Conservation (phyloP, 2,329 filamentous ascomycete genomes). For the Neopestalotiopsis clavispora region DNA sequence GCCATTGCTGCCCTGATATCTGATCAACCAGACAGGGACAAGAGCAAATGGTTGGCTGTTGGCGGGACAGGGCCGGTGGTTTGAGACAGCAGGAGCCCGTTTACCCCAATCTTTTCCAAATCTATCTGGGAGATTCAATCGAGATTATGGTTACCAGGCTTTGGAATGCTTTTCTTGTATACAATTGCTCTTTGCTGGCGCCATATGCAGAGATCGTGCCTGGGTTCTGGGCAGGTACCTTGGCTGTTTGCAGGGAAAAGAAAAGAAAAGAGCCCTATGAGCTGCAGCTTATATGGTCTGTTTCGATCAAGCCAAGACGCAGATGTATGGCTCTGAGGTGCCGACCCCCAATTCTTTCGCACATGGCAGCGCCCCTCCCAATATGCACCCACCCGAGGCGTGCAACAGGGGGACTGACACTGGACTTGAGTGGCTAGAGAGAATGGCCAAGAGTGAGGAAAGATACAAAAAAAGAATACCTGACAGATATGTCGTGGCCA, state of each 20-base stretch:
- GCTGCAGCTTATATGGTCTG: background rate
- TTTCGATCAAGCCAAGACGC: background rate
- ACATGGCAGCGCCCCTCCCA: conserved; percentile 12
- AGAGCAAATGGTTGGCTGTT: background rate
- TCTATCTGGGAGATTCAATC: background rate
- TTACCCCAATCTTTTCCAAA: background rate
- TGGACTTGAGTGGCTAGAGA: background rate
- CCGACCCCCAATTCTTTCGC: background rate
- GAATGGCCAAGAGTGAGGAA: background rate
- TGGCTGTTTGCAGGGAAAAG: background rate
- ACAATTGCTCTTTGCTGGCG: background rate
- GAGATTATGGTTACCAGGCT: background rate
- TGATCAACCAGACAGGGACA: background rate
- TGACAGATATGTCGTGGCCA: conserved; percentile 14
- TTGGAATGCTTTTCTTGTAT: background rate
- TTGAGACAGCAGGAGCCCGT: background rate
- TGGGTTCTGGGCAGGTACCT: background rate
- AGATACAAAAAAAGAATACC: background rate
- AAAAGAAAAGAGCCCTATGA: background rate
- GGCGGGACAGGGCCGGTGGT: background rate
- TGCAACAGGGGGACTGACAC: background rate
- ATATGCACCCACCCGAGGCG: conserved; percentile 7
- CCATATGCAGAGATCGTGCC: background rate
- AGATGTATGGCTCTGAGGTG: background rate
- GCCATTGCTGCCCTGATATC: background rate